Evolutionary conservation across 257 asterid species (phyloP).

Genomic region (Echites panduratus): DNA sequence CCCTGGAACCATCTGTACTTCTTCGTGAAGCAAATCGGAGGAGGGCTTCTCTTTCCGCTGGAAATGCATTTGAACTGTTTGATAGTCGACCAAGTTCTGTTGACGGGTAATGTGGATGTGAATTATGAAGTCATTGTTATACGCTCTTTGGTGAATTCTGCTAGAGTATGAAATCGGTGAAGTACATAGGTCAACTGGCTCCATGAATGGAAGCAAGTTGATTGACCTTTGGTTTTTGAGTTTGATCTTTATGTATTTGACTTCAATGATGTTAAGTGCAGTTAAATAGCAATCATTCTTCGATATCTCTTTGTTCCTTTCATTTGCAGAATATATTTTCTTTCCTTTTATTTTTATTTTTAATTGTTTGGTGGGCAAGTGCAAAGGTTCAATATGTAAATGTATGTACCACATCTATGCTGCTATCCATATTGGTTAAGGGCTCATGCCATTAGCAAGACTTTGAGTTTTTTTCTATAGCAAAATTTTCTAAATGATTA

Average conservation of each 20-base stretch:
- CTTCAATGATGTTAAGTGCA: neutral
- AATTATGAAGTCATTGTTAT: conserved; percentile 10
- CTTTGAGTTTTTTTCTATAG: neutral
- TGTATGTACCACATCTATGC: neutral
- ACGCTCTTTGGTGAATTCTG: neutral
- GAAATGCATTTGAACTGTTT: conserved; percentile 75
- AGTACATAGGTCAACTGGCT: conserved; percentile 1
- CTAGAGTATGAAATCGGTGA: neutral
- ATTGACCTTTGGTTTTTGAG: neutral
- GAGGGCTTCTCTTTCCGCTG: conserved; percentile 98
- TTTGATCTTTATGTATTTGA: neutral
- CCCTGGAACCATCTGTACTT: conserved; percentile 94
- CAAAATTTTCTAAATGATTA: neutral
- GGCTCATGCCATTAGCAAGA: neutral
- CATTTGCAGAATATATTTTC: neutral
- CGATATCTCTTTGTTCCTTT: neutral
- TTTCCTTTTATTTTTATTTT: neutral
- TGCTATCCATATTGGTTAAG: neutral
- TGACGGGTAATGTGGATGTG: conserved; percentile 58
- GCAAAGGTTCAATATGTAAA: neutral
- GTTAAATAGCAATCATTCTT: neutral
- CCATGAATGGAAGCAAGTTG: conserved; percentile 3
- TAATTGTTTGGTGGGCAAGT: neutral
- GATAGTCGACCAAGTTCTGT: conserved; percentile 58
- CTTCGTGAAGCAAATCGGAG: conserved; percentile 97